These are phyloP conservation scores for Hypoxylon sp. DNA, from an alignment of 2,329 filamentous ascomycete species.

Conservation along the genomic window DNA sequence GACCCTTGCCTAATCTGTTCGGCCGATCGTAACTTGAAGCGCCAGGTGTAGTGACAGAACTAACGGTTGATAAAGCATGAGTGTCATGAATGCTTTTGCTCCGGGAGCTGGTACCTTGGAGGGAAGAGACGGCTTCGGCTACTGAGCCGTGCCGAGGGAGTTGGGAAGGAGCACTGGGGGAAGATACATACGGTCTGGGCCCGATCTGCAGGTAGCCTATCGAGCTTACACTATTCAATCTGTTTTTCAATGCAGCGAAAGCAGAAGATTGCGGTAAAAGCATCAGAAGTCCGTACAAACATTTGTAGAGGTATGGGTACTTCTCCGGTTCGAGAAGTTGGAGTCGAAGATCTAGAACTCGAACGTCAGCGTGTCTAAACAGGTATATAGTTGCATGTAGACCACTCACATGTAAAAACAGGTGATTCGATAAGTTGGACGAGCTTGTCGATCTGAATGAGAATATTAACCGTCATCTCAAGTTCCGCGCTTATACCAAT, in stretches of 20 bases:
- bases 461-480: slow-evolving; percentile 98
- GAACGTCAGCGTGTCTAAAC: slow-evolving; percentile 28
- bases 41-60: slow-evolving; percentile 57
- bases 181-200: slow-evolving; percentile 73
- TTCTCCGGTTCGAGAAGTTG: slow-evolving; percentile 95
- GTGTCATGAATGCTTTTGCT: slow-evolving; percentile 48
- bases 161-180: slow-evolving; percentile 26
- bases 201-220: slow-evolving; percentile 93
- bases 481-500: slow-evolving; percentile 77
- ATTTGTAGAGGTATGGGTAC: slow-evolving; percentile 96
- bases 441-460: slow-evolving; percentile 98
- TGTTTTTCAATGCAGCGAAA: slow-evolving; percentile 95
- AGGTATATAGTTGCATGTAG: neutral
- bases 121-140: slow-evolving; percentile 45
- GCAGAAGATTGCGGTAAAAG: slow-evolving; percentile 97
- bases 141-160: slow-evolving; percentile 48
- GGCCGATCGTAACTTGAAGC: slow-evolving; percentile 72
- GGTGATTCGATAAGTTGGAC: slow-evolving; percentile 96
- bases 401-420: slow-evolving; percentile 89
- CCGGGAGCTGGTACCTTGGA: slow-evolving; percentile 41
- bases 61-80: slow-evolving; percentile 49
- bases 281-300: slow-evolving; percentile 96
- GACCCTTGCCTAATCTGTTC: slow-evolving; percentile 76
- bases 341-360: slow-evolving; percentile 80
- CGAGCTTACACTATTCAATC: slow-evolving; percentile 94